These are phyloP conservation scores for Articulospora tetracladia DNA, from an alignment of 495 filamentous ascomycete species.

Conservation along the genomic window DNA sequence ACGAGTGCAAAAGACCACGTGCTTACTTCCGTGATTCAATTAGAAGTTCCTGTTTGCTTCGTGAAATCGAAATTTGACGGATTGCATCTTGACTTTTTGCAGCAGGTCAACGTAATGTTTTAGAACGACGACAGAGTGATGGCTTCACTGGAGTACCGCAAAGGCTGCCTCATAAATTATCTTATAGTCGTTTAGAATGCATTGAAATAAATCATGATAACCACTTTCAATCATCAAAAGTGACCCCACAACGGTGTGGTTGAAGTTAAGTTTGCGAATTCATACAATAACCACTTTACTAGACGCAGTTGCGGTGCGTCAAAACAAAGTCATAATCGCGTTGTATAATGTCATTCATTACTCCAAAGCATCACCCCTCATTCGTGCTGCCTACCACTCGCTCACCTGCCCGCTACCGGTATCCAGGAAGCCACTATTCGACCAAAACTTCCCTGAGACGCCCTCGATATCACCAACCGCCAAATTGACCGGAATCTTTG, in stretches of 20 bases:
- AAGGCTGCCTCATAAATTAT: too few relatives aligned
- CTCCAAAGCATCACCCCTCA: background rate
- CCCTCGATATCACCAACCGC: background rate
- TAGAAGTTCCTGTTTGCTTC: background rate
- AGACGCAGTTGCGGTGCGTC: background rate
- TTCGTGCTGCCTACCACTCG: background rate
- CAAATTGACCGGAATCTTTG: constrained; percentile 4
- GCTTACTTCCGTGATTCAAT: too few relatives aligned
- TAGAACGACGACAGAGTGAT: background rate
- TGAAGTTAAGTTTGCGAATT: background rate
- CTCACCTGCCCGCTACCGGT: constrained; percentile 1
- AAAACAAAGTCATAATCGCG: background rate
- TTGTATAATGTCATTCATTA: background rate
- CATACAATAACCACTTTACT: too few relatives aligned
- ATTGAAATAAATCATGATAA: too few relatives aligned
- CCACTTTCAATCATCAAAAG: background rate
- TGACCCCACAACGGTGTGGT: background rate
- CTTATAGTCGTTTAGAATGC: too few relatives aligned
- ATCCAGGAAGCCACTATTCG: background rate
- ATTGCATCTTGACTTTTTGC: background rate
- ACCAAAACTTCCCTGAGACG: background rate
- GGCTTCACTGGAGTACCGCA: background rate
- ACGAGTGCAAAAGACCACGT: too few relatives aligned
- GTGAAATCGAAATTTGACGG: background rate
- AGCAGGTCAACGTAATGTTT: background rate